Base-by-base conservation (phyloP, 2,329 filamentous ascomycete species). In the Plectosphaerella plurivora region DNA sequence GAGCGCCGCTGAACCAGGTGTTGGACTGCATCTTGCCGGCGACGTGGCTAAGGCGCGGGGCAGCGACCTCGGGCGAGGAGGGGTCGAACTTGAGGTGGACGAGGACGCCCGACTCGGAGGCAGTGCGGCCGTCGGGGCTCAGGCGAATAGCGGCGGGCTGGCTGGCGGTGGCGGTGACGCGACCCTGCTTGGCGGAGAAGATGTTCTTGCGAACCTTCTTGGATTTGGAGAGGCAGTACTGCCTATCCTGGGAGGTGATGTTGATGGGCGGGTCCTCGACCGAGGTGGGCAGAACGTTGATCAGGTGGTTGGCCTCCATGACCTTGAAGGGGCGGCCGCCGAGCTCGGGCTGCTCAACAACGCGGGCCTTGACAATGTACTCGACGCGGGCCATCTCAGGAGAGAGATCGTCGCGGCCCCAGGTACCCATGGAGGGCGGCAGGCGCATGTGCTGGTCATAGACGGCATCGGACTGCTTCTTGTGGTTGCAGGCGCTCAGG, bases 191-290 rank as follows among this genome's bases (percentile, higher is more conserved):
- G 50, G 70, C 65, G 1, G 77, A 73, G 42, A 83, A 68, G 49
- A 84, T 67, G 56, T 73, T 77, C 64, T 76, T 79, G 55, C 79
- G 74, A 33, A 83, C 61, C 1, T 72, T 72, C 68, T 82, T 83
- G 53, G 71, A 70, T 67, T 76, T 78, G 53, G 65, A 63, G 63
- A 80, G 72, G 50, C 62, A 65, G 66, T 83, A 83, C 46, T 74
- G 64, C 57, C 71, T 68, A 59, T 83, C 78, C 36, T 69, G 62
- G 53, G 68, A 58, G 45, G 73, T 73, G 50, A 82, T 67, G 58
- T 70, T 73, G 52, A 83, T 68, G 1, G 80, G 79, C 3, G 79
- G 72, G 49, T 79, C 73, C 61, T 82, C 77, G 9, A 70, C 60
- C 3, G 69, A 68, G 1, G 71, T 66, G 1, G 81, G 80, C 8